Conservation (phyloP, 2,329 filamentous ascomycete genomes). For the Nemania sp. region DNA sequence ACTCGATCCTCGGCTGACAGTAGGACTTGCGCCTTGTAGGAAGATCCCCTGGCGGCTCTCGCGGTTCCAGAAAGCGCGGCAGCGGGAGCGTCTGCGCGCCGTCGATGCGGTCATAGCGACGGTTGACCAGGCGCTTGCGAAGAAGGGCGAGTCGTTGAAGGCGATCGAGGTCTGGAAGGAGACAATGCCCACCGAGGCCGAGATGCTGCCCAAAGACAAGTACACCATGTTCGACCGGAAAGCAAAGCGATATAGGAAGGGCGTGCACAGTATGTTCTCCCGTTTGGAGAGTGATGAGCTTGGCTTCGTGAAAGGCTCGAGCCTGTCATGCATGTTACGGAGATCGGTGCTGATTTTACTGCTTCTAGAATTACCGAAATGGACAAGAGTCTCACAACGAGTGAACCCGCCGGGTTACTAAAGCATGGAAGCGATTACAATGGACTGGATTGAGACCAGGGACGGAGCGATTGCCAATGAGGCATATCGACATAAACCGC, state of each 20-base stretch:
- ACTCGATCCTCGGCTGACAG: too few species aligned
- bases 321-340: background rate
- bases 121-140: constrained; percentile 75
- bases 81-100: constrained; percentile 77
- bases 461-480: background rate
- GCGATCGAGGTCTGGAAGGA: constrained; percentile 87
- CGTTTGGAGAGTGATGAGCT: background rate
- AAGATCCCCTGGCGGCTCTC: constrained; percentile 98
- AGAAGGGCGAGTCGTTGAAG: constrained; percentile 72
- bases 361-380: constrained; percentile 75
- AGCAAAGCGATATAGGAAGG: constrained; percentile 93
- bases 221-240: constrained; percentile 98
- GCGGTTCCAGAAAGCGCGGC: constrained; percentile 83
- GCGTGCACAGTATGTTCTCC: constrained; percentile 84
- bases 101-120: constrained; percentile 89
- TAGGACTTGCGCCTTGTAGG: constrained; percentile 57
- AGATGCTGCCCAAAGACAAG: constrained; percentile 96
- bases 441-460: background rate
- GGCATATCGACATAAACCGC: background rate
- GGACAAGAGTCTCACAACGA: constrained; percentile 93
- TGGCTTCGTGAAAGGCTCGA: background rate
- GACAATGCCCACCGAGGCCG: constrained; percentile 92
- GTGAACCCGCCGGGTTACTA: constrained; percentile 94
- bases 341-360: constrained; percentile 8
- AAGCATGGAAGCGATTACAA: constrained; percentile 60